Evolutionary conservation across 2,329 filamentous ascomycete species (phyloP), one percentile per base, ranked within the genome.

Genomic region (Colletotrichum orchidophilum): DNA sequence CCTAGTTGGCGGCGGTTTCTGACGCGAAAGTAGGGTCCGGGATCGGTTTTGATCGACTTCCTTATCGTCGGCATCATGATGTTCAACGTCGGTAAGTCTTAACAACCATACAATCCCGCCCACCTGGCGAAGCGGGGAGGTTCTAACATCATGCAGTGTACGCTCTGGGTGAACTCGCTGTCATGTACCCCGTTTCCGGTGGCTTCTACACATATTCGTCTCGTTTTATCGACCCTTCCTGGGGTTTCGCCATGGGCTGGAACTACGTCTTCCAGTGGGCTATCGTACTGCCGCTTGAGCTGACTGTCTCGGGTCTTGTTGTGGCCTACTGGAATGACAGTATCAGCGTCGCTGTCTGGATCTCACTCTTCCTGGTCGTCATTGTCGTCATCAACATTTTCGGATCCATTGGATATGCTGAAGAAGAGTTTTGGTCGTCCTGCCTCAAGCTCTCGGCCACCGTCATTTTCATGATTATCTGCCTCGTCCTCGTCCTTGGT

Each of bases 201-300:
- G 88, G 87, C 73, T 91, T 91, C 83, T 90, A 89, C 76, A 88
- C 87, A 24, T 91, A 90, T 80, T 87, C 86, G 35, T 83, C 84
- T 66, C 88, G 89, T 58, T 91, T 91, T 76, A 87, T 91, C 72
- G 88, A 90, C 75, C 88, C 88, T 15, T 87, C 89, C 1, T 90
- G 88, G 83, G 86, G 86, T 71, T 88, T 87, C 66, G 86, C 86
- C 70, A 86, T 87, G 81, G 86, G 86, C 64, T 85, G 83, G 83
- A 86, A 86, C 75, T 84, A 84, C 59, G 80, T 86, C 67, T 83
- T 87, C 74, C 85, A 87, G 74, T 87, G 86, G 86, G 79, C 82
- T 12, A 80, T 84, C 29, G 85, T 87, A 24, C 74, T 87, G 7
- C 86, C 86, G 2, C 82, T 87, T 58, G 86, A 87, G 75, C 75